phyloP scores from a whole-genome alignment of 192 early-diverging fungal species.

The Glomus cerebriforme region DNA sequence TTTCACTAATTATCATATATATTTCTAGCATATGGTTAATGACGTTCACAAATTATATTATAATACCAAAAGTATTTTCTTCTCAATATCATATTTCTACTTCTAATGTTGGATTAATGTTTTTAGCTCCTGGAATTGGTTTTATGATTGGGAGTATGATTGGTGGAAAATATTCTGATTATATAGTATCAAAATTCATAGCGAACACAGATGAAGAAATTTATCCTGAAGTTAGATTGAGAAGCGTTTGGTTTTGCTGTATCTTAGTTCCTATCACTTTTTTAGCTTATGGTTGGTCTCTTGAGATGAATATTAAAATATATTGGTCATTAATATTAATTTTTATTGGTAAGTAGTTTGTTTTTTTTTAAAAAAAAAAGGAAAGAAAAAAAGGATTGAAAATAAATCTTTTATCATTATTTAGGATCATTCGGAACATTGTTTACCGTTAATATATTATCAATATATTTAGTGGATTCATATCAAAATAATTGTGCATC shows the following conservation, averaged over 20 bases:
- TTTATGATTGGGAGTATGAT: constrained; percentile 45
- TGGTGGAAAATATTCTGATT: constrained; percentile 46
- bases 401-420: background rate
- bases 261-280: constrained; percentile 36
- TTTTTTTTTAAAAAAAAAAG: no score
- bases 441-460: background rate
- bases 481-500: background rate
- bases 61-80: background rate
- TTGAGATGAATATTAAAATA: constrained; percentile 26
- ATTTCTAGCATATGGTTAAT: background rate
- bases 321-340: constrained; percentile 26
- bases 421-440: background rate
- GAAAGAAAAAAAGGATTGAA: no score
- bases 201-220: constrained; percentile 5
- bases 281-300: constrained; percentile 40
- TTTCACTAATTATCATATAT: background rate
- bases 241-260: constrained; percentile 40
- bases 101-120: background rate
- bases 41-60: background rate
- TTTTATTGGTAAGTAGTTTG: constrained; percentile 26
- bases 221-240: constrained; percentile 30
- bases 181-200: constrained; percentile 19
- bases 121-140: constrained; percentile 44
- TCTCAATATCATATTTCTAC: background rate
- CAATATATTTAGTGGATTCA: constrained; percentile 10